phyloP scores from a whole-genome alignment of 352 stramenopile genomes.

The Blastocystis sp. region DNA sequence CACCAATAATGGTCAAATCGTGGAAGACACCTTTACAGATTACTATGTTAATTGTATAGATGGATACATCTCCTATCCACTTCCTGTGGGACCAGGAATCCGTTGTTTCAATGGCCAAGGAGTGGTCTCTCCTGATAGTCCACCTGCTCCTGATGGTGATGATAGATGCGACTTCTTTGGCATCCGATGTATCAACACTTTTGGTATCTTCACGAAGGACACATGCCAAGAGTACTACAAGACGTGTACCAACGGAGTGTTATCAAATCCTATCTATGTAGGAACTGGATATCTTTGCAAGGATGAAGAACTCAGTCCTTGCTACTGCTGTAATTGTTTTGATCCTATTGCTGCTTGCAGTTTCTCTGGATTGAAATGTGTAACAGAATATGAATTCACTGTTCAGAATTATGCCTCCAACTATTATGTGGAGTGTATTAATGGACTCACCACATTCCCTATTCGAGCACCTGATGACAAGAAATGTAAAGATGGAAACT shows the following conservation, averaged over 20 bases:
- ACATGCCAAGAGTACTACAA: conserved; percentile 37
- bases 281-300: conserved; percentile 6
- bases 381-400: conserved; percentile 46
- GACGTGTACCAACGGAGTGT: conserved; percentile 30
- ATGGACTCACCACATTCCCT: conserved; percentile 46
- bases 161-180: conserved; percentile 50
- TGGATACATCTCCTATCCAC: conserved; percentile 33
- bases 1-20: conserved; percentile 51
- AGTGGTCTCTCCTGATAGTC: conserved; percentile 6
- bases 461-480: background rate
- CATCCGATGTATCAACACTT: conserved; percentile 46
- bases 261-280: conserved; percentile 16
- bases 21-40: conserved; percentile 42
- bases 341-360: conserved; percentile 38
- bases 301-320: background rate
- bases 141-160: conserved; percentile 31
- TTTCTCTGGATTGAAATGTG: conserved; percentile 26
- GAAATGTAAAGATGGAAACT: conserved; percentile 39
- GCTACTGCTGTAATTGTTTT: conserved; percentile 55
- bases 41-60: conserved; percentile 58
- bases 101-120: conserved; percentile 55
- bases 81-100: conserved; percentile 43
- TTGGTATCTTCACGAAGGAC: conserved; percentile 57
- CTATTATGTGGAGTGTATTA: conserved; percentile 55
- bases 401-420: conserved; percentile 7